Evolutionary conservation across 495 filamentous ascomycete genomes (phyloP).

Genomic region (Corynascus novoguineensis): DNA sequence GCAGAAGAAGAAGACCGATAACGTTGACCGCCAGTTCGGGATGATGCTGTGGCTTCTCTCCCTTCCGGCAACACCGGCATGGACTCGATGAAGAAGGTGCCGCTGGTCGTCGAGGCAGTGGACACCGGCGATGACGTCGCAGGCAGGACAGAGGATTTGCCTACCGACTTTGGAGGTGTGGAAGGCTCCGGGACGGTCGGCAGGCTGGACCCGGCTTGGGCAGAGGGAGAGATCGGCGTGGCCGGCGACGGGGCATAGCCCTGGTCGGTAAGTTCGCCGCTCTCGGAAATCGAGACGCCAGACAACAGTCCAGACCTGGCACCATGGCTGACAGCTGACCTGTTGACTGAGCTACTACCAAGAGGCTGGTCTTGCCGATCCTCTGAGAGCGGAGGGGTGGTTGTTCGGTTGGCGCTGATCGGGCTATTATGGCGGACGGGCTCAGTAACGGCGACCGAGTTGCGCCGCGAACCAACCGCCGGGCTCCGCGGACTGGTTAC

Average conservation of each 20-base stretch:
- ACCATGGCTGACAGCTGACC: constrained; percentile 14
- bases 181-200: constrained; percentile 15
- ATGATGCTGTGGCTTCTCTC: constrained; percentile 13
- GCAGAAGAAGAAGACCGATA: constrained; percentile 12
- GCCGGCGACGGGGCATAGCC: constrained; percentile 16
- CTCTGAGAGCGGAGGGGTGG: constrained; percentile 40
- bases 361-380: constrained; percentile 22
- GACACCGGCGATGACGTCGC: constrained; percentile 12
- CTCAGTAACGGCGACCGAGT: constrained; percentile 39
- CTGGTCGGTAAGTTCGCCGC: constrained; percentile 22
- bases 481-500: constrained; percentile 46
- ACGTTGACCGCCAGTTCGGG: not conserved
- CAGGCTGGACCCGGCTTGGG: constrained; percentile 4
- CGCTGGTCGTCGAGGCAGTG: constrained; percentile 16
- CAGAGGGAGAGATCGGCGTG: constrained; percentile 10
- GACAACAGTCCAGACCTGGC: constrained; percentile 23
- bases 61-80: constrained; percentile 25
- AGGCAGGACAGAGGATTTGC: constrained; percentile 34
- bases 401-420: constrained; percentile 33
- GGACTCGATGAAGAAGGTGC: constrained; percentile 28
- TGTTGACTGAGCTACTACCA: constrained; percentile 19
- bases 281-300: constrained; percentile 34
- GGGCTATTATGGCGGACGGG: constrained; percentile 28
- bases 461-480: constrained; percentile 35
- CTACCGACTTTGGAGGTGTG: constrained; percentile 22